Percentiles rank a stretch among this genome's conserved stretches.
Conservation (phyloP, 2,329 filamentous ascomycete genomes). For the Mycosphaerelloides madeirae region DNA sequence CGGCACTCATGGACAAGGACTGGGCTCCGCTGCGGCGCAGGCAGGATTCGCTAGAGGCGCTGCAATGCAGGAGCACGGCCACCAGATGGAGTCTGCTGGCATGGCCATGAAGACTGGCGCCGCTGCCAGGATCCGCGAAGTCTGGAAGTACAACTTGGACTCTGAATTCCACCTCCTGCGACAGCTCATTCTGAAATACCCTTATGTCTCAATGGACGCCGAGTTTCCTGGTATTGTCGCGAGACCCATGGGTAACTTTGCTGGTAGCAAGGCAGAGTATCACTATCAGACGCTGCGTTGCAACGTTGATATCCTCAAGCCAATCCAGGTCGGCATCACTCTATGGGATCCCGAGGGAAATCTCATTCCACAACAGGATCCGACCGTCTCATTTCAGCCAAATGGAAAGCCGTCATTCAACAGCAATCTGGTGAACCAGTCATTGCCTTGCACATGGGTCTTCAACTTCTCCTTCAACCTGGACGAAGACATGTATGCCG, state of each 20-base stretch:
- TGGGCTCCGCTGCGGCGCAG: slow-evolving; percentile 81
- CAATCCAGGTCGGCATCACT: slow-evolving; percentile 94
- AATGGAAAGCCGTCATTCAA: slow-evolving; percentile 39
- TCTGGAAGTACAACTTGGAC: slow-evolving; percentile 87
- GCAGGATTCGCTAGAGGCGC: slow-evolving; percentile 79
- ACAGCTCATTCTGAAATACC: slow-evolving; percentile 81
- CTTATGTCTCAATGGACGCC: slow-evolving; percentile 98
- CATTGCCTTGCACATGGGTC: slow-evolving; percentile 84
- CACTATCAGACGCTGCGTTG: slow-evolving; percentile 97
- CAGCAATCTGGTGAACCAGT: slow-evolving; percentile 40
- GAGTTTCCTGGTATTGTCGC: slow-evolving; percentile 98
- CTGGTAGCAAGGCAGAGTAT: slow-evolving; percentile 85
- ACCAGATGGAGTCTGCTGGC: slow-evolving; percentile 23
- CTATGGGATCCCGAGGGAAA: slow-evolving; percentile 89
- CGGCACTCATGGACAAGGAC: slow-evolving; percentile 50
- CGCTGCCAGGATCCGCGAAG: slow-evolving; percentile 84
- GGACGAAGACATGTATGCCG: slow-evolving; percentile 95
- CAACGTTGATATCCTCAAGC: slow-evolving; percentile 95
- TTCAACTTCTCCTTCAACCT: slow-evolving; percentile 98
- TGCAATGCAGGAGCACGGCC: slow-evolving; percentile 45
- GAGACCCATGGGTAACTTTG: slow-evolving; percentile 88
- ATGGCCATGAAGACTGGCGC: slow-evolving; percentile 52
- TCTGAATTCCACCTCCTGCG: slow-evolving; percentile 85
- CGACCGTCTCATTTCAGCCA: slow-evolving; percentile 41
- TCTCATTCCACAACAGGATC: slow-evolving; percentile 64